Percentiles rank a stretch among this genome's conserved stretches.
phyloP scores from a whole-genome alignment of 768 basidiomycete genomes.

The Tylopilus sp. region DNA sequence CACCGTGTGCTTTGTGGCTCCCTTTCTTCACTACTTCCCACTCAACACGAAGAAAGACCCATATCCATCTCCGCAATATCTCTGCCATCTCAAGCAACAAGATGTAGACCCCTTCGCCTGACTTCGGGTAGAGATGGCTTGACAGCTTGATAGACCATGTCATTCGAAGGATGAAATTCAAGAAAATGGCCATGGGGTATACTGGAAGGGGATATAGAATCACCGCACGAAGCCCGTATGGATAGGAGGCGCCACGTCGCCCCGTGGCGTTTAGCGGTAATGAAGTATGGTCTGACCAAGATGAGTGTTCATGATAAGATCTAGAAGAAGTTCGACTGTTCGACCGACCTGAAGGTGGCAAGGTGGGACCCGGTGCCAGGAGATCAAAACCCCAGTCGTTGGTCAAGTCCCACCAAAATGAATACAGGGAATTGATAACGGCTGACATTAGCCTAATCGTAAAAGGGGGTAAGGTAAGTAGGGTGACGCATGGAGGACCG shows the following conservation, averaged over 20 bases:
- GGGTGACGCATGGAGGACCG: background rate
- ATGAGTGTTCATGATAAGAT: conserved; percentile 6
- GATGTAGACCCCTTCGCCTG: conserved; percentile 78
- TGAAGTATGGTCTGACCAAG: conserved; percentile 10
- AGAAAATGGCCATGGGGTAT: conserved; percentile 78
- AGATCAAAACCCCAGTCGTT: conserved; percentile 96
- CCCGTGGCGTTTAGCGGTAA: conserved; percentile 12
- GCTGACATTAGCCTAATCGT: conserved; percentile 73
- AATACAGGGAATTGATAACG: conserved; percentile 85
- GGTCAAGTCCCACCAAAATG: conserved; percentile 99
- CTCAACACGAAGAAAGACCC: conserved; percentile 96
- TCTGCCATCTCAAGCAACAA: conserved; percentile 93
- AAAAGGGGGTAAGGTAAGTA: conserved; percentile 4
- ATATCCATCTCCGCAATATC: conserved; percentile 89
- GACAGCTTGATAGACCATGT: conserved; percentile 94
- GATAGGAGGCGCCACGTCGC: conserved; percentile 34
- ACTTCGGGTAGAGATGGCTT: conserved; percentile 72
- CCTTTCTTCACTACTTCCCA: conserved; percentile 84
- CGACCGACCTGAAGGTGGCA: conserved; percentile 41
- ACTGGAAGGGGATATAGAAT: conserved; percentile 77
- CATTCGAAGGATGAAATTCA: conserved; percentile 86
- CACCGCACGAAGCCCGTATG: conserved; percentile 70
- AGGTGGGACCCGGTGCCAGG: conserved; percentile 40
- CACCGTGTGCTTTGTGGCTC: conserved; percentile 10
- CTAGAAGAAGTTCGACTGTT: conserved; percentile 20